phyloP scores from a whole-genome alignment of 306 rosid genomes.

The Begonia loranthoides region DNA sequence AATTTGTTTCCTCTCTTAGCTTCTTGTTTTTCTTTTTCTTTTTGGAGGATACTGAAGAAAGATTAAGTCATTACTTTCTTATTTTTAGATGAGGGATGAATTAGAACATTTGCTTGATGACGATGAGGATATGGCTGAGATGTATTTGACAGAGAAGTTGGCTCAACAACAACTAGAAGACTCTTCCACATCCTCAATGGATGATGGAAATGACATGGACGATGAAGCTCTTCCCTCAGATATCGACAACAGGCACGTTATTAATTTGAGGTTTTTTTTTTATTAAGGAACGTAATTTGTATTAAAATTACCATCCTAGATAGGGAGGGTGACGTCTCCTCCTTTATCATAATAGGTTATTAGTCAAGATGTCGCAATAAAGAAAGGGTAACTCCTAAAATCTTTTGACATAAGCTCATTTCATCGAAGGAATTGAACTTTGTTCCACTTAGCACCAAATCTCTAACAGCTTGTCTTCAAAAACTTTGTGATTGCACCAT shows the following conservation, averaged over 20 bases:
- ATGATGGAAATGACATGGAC: constrained; percentile 23
- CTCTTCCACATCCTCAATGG: constrained; percentile 51
- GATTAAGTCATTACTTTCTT: background rate
- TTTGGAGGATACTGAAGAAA: background rate
- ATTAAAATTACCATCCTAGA: too few species aligned
- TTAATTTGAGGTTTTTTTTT: too few species aligned
- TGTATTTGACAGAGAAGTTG: constrained; percentile 82
- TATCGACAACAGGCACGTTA: constrained; percentile 34
- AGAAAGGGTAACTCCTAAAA: too few species aligned
- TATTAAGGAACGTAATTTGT: too few species aligned
- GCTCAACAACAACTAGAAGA: constrained; percentile 38
- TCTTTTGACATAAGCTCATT: too few species aligned
- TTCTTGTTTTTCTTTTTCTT: background rate
- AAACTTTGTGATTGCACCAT: constrained; percentile 7
- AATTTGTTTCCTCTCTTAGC: background rate
- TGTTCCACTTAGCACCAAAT: too few species aligned
- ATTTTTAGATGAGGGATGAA: constrained; percentile 70
- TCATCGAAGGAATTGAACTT: too few species aligned
- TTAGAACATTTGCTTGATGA: constrained; percentile 90
- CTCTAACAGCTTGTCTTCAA: too few species aligned
- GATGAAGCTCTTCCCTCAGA: constrained; percentile 25
- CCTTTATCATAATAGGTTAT: too few species aligned
- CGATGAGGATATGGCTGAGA: constrained; percentile 98
- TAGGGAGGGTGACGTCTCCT: too few species aligned
- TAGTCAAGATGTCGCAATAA: too few species aligned